Evolutionary conservation across 257 asterid species (phyloP).

Genomic region (Fraxinus cuspidata): DNA sequence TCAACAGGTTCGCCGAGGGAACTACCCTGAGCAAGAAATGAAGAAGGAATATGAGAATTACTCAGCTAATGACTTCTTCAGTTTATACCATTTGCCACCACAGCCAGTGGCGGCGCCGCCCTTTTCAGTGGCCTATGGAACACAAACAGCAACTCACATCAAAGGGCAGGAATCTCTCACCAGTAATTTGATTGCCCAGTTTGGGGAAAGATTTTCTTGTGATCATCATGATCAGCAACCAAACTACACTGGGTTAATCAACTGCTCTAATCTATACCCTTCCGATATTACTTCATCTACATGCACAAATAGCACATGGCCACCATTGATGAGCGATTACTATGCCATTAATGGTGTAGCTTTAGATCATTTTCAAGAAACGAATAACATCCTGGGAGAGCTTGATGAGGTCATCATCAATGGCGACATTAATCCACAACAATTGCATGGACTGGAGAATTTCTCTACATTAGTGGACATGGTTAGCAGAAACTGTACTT

Average conservation of each 20-base stretch:
- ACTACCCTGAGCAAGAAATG: constrained; percentile 8
- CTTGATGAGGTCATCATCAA: not conserved
- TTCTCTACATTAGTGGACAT: not conserved
- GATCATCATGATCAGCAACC: constrained; percentile 6
- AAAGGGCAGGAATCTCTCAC: not conserved
- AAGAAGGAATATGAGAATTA: not conserved
- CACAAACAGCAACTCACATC: not conserved
- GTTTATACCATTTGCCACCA: constrained; percentile 8
- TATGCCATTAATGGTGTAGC: not conserved
- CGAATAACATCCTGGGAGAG: not conserved
- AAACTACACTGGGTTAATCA: not conserved
- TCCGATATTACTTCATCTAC: not conserved
- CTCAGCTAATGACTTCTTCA: constrained; percentile 6
- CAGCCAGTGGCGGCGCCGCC: constrained; percentile 3
- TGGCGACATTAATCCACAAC: not conserved
- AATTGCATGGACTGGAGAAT: not conserved
- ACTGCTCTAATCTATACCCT: not conserved
- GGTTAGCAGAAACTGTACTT: not conserved
- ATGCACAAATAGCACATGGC: not conserved
- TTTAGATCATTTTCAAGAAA: not conserved
- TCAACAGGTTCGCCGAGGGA: not conserved
- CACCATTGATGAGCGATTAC: constrained; percentile 1
- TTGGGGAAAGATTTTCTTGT: not conserved
- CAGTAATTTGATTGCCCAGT: not conserved
- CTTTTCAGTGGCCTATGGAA: not conserved